phyloP scores from a whole-genome alignment of 305 asterid species.

The Solanum hybrid region DNA sequence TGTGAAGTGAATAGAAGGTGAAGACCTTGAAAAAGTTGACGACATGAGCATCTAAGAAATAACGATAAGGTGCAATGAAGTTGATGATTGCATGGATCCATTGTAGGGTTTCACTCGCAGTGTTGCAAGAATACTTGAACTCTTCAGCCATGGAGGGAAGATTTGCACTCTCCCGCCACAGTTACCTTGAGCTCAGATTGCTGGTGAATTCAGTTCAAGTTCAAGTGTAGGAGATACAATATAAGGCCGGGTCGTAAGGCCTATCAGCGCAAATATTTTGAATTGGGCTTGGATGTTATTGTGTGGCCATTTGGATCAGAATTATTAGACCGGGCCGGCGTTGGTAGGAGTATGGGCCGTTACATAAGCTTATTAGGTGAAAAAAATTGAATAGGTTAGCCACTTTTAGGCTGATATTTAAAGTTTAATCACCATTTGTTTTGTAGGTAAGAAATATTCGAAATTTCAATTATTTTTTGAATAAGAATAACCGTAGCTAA shows the following conservation, averaged over 20 bases:
- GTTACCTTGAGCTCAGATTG: background rate
- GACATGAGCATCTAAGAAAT: constrained; percentile 66
- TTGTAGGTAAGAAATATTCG: background rate
- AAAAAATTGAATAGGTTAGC: background rate
- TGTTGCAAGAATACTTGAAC: constrained; percentile 43
- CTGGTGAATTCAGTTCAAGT: background rate
- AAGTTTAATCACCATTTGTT: background rate
- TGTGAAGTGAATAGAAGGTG: background rate
- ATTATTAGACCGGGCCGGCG: background rate
- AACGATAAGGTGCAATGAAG: constrained; percentile 56
- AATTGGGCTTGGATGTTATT: background rate
- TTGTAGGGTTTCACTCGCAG: constrained; percentile 55
- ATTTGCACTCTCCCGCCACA: constrained; percentile 1
- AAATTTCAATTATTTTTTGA: background rate
- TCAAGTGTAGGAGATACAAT: background rate
- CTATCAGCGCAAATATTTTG: background rate
- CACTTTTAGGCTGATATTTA: background rate
- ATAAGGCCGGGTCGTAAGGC: background rate
- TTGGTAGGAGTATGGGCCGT: background rate
- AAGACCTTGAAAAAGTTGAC: constrained; percentile 70
- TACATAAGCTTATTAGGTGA: background rate
- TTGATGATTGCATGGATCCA: constrained; percentile 67
- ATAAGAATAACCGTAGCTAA: background rate
- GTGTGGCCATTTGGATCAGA: background rate
- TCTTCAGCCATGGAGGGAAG: background rate